Base-by-base conservation (phyloP, 2,329 filamentous ascomycete species). In the Fusarium sp. region DNA sequence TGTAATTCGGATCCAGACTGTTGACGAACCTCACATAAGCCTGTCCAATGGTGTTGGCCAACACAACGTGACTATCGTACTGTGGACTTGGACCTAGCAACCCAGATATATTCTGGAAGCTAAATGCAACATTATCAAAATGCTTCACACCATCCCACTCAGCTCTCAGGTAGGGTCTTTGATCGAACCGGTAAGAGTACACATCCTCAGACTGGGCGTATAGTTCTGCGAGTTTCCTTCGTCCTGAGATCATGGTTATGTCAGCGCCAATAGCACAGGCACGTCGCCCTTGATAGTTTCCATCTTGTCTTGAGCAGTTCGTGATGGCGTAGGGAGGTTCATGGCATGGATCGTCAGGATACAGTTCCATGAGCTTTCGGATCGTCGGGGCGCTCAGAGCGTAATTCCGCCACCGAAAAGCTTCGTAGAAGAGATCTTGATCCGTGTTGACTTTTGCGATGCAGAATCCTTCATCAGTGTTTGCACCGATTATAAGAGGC, bases 111-210 rank as follows among this genome's bases (percentile, higher is more conserved):
- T 88, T 87, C 75, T 87, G 85, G 75, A 88, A 87, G 68, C 82
- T 85, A 74, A 85, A 88, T 5, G 85, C 85, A 2, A 87, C 86
- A 55, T 88, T 87, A 73, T 82, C 81, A 60, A 87, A 87, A 68
- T 88, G 86, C 63, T 82, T 82, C 24, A 84, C 82, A 5, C 84
- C 85, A 13, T 82, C 81, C 68, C 83, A 82, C 20, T 81, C 80
- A 6, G 75, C 73, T 12, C 82, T 80, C 67, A 84, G 82, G 80
- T 84, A 87, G 28, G 82, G 78, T n/a, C 80, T 79, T 63, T 85
- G 85, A 72, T 87, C 85, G 62, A 88, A 87, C 5, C 86, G 84
- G 78, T 87, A 88, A 66, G 84, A 85, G 70, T 83, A 88, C 1
- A 87, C 84, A 8, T 80, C 66, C 24, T 80, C 70, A 2, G 75